A percentile compares a stretch with the other conserved stretches of the same genome.
Evolutionary conservation across 2,329 filamentous ascomycete species (phyloP).

Genomic region (Endoconidiophora laricicola): DNA sequence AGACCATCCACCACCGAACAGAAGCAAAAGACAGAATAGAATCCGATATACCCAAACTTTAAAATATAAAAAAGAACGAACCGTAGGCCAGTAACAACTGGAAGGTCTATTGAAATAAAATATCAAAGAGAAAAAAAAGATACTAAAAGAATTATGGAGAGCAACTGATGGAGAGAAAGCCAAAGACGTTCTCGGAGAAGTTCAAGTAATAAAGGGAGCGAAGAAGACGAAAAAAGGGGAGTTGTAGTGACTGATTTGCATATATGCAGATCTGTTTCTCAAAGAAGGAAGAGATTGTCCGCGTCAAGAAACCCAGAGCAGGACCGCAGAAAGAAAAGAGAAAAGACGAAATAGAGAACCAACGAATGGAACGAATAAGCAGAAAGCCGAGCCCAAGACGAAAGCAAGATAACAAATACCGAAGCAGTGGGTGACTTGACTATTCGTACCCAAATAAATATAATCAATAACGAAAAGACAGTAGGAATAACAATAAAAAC

Average conservation of each 20-base stretch:
- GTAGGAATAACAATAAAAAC: conserved; percentile 3
- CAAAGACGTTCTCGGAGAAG: neutral
- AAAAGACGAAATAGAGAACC: neutral
- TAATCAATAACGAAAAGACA: neutral
- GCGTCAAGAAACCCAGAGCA: no score
- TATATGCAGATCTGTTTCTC: no score
- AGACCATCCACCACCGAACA: neutral
- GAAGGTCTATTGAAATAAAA: neutral
- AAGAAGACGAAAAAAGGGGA: neutral
- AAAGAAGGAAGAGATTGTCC: no score
- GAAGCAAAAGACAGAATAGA: neutral
- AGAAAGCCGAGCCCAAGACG: neutral
- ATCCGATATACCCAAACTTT: neutral
- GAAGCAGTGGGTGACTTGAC: neutral
- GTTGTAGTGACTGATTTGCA: no score
- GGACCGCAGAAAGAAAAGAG: neutral
- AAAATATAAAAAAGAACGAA: neutral
- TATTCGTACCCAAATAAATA: neutral
- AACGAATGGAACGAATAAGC: neutral
- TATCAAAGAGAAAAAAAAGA: neutral
- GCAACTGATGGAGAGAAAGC: neutral
- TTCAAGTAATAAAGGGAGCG: neutral
- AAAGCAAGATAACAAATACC: neutral
- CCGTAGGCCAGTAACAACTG: conserved; percentile 1
- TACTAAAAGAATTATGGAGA: neutral